Percentiles rank a stretch among this genome's conserved stretches.
Conservation (phyloP, 192 early-diverging fungal genomes). For the Coemansia sp. region DNA sequence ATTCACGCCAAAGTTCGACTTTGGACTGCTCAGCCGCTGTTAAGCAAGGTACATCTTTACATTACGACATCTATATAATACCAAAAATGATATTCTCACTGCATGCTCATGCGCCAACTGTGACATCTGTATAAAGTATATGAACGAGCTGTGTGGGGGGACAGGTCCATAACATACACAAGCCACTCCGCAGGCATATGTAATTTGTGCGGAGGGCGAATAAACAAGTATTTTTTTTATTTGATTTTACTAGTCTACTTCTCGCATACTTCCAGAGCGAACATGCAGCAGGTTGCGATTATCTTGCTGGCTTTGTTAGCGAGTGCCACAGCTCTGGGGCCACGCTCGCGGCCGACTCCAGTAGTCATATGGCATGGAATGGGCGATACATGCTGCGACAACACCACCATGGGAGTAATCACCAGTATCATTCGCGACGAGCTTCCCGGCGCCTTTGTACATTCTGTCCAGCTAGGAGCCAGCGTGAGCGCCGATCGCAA, state of each 20-base stretch:
- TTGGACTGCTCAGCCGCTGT: slow-evolving; percentile 26
- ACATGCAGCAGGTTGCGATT: background rate
- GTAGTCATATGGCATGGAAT: slow-evolving; percentile 91
- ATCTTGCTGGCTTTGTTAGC: background rate
- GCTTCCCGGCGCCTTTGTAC: slow-evolving; percentile 72
- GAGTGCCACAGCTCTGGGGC: background rate
- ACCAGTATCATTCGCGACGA: slow-evolving; percentile 39
- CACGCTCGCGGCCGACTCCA: slow-evolving; percentile 9
- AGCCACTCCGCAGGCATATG: background rate
- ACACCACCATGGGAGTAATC: slow-evolving; percentile 63
- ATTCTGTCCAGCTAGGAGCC: slow-evolving; percentile 73
- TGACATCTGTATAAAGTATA: too few relatives aligned
- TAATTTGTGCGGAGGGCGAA: too few relatives aligned
- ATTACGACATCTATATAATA: background rate
- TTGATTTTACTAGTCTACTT: background rate
- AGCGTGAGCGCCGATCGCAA: slow-evolving; percentile 74
- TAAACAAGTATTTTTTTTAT: too few relatives aligned
- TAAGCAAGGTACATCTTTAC: background rate
- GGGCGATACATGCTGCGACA: slow-evolving; percentile 84
- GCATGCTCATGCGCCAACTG: too few relatives aligned
- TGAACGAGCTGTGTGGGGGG: too few relatives aligned
- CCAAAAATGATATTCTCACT: too few relatives aligned
- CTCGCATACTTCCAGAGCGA: too few relatives aligned
- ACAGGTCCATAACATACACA: background rate
- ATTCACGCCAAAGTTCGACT: slow-evolving; percentile 39